Base-by-base conservation (phyloP, 2,329 filamentous ascomycete genomes). In the Amesomyces nigricolor region DNA sequence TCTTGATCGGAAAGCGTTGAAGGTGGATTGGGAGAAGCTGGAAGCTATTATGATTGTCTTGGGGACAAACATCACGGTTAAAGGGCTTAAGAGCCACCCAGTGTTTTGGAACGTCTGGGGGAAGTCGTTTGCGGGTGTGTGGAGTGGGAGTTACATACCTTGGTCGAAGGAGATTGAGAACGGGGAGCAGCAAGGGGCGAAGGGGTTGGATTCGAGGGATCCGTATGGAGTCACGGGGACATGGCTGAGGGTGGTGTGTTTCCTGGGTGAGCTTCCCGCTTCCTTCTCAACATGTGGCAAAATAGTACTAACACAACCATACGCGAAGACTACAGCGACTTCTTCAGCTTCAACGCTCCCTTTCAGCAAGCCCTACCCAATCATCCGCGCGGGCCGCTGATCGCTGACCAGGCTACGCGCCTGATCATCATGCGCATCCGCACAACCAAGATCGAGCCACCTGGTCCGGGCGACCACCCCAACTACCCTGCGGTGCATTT, bases 21-120 rank as follows among this genome's bases (percentile, higher is more conserved):
- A 71, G 5, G 84, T 89, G 0, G 87, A 92, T 68, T 92, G 88
- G 88, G 87, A 91, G 69, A 89, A 88, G 71, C 72, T 91, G 10
- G 88, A 91, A 69, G 83, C 86, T 8, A 80, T 90, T 52, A 81
- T 90, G 75, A 73, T 91, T 3, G 81, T 86, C 2, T 69, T 91
- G 3, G 79, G 79, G 3, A 76, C 79, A 65, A 90, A 89, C 65
- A 74, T 87, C 50, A 69, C 72, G 39, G 65, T 69, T 9, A 78
- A 80, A 61, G 70, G 73, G 11, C 67, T 77, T 9, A 69, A 74
- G 37, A 64, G 65, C 7, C 72, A 73, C 16, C 71, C 73, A 2
- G 70, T 79, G 2, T 78, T 83, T 55, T 70, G 69, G 11, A 70
- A 75, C 26, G 70, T 80, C n/a, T 85, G 81, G 79, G 71, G 75